Base-by-base conservation (phyloP, 805 yeast genomes). In the Lipomyces anomalus region DNA sequence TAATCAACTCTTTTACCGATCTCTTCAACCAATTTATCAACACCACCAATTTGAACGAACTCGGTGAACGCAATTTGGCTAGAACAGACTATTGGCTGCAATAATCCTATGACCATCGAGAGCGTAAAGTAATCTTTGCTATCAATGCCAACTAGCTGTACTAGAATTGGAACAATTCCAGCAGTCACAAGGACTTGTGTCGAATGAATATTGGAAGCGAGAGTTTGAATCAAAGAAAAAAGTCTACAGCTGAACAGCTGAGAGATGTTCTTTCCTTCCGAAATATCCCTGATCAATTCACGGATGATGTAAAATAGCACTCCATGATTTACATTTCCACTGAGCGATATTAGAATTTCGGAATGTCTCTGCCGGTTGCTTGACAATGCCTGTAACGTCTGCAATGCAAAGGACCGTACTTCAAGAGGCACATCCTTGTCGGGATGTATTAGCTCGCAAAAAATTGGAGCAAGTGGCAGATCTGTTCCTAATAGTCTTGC, bases 291-390 rank as follows among this genome's bases (percentile, higher is more conserved):
- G 44, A 76, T 69, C n/a, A 86, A 76, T 35, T 71, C 70, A 46
- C 89, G 74, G 23, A 88, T 61, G 24, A 81, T 74, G 58, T 84
- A 88, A 66, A 83, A 84, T 33, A 89, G 59, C 9, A 79, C 66
- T 1, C 97, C 97, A 63, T 89, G 95, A 49, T 80, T 79, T 33
- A 89, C 87, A 61, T 86, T 86, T 6, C 92, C 96, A 18, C 92
- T 86, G 52, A 88, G 63, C 9, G 84, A 79, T 47, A 87, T 73
- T 43, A 88, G 71, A 20, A 89, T 71, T 54, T 88, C 96, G 40
- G 81, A 71, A 16, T 89, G 81, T 76, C 88, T 82, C 3, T 73
- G 73, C 38, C 78, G 78, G 57, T 78, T 79, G 18, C 74, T 68
- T 1, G 95, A 74, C 4, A 86, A 76, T 50, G 80, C 76, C 50